Percentiles rank a stretch among this genome's conserved stretches.
Conservation (phyloP, 768 basidiomycete species). For the Sarcodon sp. region DNA sequence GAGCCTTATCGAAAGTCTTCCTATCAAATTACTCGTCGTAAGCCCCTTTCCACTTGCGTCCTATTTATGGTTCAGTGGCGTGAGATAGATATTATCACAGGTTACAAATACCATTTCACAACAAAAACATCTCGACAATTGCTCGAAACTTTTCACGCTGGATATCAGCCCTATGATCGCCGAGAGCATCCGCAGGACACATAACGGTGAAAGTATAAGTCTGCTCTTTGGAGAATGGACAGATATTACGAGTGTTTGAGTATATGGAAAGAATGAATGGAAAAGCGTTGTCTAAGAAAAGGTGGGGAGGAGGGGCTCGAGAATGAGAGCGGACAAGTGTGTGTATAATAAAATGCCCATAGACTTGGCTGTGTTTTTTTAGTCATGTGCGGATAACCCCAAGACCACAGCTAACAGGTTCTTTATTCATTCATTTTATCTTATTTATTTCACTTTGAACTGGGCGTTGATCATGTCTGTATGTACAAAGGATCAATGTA, state of each 20-base stretch:
- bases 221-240: constrained; percentile 79
- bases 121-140: constrained; percentile 42
- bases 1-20: constrained; percentile 51
- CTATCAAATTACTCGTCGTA: constrained; percentile 80
- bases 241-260: constrained; percentile 19
- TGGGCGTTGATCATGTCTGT: too few species aligned
- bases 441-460: too few species aligned
- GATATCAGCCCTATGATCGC: constrained; percentile 89
- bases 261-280: too few species aligned
- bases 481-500: too few species aligned
- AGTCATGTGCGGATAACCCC: too few species aligned
- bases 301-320: too few species aligned
- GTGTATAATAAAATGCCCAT: too few species aligned
- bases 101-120: constrained; percentile 96
- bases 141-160: constrained; percentile 74
- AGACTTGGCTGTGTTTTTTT: too few species aligned
- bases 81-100: constrained; percentile 19
- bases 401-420: too few species aligned
- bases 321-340: too few species aligned
- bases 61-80: background rate
- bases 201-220: constrained; percentile 90
- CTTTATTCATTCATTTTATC: too few species aligned
- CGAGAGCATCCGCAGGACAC: constrained; percentile 90
- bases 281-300: too few species aligned
- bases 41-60: constrained; percentile 14